Evolutionary conservation across 108 stramenopile genomes (phyloP), one percentile per base, ranked within the genome.

Genomic region (Fragilariopsis cylindrus): DNA sequence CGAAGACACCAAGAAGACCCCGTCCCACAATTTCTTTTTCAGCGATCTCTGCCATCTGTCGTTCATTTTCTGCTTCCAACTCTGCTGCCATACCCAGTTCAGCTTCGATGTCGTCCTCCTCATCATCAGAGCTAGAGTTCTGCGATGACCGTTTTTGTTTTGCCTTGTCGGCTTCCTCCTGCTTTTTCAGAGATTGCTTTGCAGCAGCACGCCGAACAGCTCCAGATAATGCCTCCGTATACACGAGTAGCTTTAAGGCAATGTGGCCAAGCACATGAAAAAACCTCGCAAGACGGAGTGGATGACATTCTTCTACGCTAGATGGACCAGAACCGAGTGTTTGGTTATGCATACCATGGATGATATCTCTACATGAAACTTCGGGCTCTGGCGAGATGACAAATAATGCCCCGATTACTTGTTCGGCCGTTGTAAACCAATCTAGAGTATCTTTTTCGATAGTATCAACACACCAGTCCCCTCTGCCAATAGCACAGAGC

Each of bases 221-320:
- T 15, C 90, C 84, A 44, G 88, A 93, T 7, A 97, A 43, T 18
- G 77, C 79, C 69, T 99, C 98, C 7, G 96, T 93, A 75, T 98
- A 96, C 8, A 98, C 94, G 6, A 98, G 89, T 2, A 96, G 84
- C 76, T 92, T 92, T 54, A 99, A 80, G 21, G 98, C 93, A 65
- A 96, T 88, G 60, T 99, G 96, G 3, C 98, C 98, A 9, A 97
- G 76, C 58, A 98, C 90, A 83, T 98, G 98, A 73, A 97, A 95
- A 80, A 99, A 97, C 50, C 96, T 79, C 7, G 96, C 90, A 45
- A 99, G 90, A 52, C 87, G 81, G 44, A 90, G 68, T 45, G 92
- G 82, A 72, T 89, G 79, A 66, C 87, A 81, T 46, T 79, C 69
- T 45, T 74, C 76, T 15, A 77, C 56, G 18, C 76, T 70, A 16